Conservation (phyloP, 2,329 filamentous ascomycete genomes). For the Exophiala oligosperma region DNA sequence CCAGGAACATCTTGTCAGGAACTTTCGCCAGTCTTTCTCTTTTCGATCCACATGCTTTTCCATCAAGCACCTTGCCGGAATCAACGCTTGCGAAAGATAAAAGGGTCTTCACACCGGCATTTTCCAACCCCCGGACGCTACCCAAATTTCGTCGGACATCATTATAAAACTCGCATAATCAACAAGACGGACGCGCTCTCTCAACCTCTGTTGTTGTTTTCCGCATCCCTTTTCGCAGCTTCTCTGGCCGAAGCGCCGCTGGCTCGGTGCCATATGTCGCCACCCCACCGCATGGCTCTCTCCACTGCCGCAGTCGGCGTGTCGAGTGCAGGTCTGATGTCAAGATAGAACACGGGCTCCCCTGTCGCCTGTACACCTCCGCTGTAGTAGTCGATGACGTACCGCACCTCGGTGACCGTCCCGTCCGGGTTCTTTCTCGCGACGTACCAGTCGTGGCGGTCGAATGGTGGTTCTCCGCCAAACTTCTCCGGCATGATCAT, state of each 20-base stretch:
- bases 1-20: neutral
- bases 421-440: slow-evolving; percentile 67
- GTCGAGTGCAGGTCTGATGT: slow-evolving; percentile 85
- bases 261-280: slow-evolving; percentile 90
- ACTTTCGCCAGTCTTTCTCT: neutral
- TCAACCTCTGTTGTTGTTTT: slow-evolving; percentile 6
- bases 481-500: slow-evolving; percentile 78
- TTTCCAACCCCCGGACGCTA: too few relatives aligned
- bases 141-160: too few relatives aligned
- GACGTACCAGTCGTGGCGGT: slow-evolving; percentile 97
- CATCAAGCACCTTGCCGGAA: too few relatives aligned
- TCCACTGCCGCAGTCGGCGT: slow-evolving; percentile 79
- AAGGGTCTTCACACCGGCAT: too few relatives aligned
- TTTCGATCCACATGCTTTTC: neutral
- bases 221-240: slow-evolving; percentile 6
- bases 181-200: neutral
- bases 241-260: slow-evolving; percentile 68
- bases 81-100: too few relatives aligned
- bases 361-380: slow-evolving; percentile 78
- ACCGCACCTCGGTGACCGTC: slow-evolving; percentile 74
- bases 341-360: slow-evolving; percentile 92
- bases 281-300: slow-evolving; percentile 82
- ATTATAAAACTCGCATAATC: neutral
- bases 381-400: slow-evolving; percentile 96
- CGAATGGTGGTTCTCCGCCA: slow-evolving; percentile 83